phyloP scores from a whole-genome alignment of 768 basidiomycete species.

The Gymnopilus dilepis region DNA sequence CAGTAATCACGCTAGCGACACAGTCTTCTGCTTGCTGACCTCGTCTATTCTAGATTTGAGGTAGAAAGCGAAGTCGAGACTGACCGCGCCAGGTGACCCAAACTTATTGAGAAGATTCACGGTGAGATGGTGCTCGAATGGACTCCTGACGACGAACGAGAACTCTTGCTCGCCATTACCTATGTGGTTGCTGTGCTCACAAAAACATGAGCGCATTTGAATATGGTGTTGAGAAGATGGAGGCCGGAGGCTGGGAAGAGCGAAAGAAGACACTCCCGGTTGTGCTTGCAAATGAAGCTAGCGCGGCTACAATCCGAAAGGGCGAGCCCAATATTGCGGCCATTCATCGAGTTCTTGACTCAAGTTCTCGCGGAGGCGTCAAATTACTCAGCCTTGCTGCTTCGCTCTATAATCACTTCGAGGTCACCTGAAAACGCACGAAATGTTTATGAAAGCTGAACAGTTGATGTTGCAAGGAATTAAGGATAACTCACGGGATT shows the following conservation, averaged over 20 bases:
- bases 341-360: conserved; percentile 20
- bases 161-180: no score
- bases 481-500: not conserved
- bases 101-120: not conserved
- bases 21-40: not conserved
- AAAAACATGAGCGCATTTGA: no score
- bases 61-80: not conserved
- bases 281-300: no score
- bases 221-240: no score
- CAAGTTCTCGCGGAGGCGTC: conserved; percentile 29
- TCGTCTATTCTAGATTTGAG: no score
- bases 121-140: no score
- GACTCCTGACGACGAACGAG: no score
- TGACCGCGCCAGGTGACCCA: not conserved
- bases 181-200: no score
- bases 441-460: not conserved
- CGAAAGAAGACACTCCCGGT: no score
- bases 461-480: not conserved
- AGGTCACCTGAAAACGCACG: conserved; percentile 27
- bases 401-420: conserved; percentile 32
- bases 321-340: conserved; percentile 1
- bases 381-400: conserved; percentile 30
- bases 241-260: no score
- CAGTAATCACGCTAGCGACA: not conserved
- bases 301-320: no score